Evolutionary conservation across 352 stramenopile species (phyloP), one percentile per base, ranked within the genome.

Genomic region (Aphanomyces astaci): DNA sequence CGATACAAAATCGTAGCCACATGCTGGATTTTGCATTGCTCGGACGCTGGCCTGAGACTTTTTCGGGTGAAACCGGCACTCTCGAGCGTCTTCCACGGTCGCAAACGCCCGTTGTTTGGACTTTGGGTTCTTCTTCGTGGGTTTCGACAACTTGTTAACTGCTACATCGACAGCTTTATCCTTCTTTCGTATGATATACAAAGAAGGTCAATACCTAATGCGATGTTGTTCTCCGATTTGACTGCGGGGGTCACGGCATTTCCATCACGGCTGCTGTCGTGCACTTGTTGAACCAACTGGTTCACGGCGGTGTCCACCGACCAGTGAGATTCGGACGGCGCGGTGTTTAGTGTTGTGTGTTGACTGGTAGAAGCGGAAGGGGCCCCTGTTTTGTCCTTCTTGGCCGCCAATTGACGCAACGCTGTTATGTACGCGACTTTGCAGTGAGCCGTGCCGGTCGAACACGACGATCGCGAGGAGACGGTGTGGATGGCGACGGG

Each of bases 51-150:
- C 45, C 13, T 59, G 39, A 19, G 71, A 74, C 51, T 72, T 76
- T 30, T 80, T 81, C 1, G 66, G 19, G 28, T 77, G 76, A 66
- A 94, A 92, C 2, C 84, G 81, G 51, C 84, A 94, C 59, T 94
- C 79, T 57, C 78, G 73, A 45, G 85, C 77, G 33, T 94, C 86
- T 31, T 92, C 82, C 33, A 92, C 82, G 0, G 73, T 80, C 3
- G 86, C 82, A 72, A 88, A 92, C 19, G 81, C 80, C 0, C 82
- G 78, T 13, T 24, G 66, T 10, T 72, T 70, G 7, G 73, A 62
- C 45, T 24, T 75, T 83, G 36, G 75, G 36, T 43, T 7, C 7
- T 15, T 7, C 7, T 7, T 80, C 4, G 74, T 73, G 17, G 86
- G 84, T 15, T 75, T 75, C 10, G 86, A 80, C 7, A 93, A 67